These are phyloP conservation scores for maize (Zea mays) DNA, from an alignment of 176 grass and related monocot species.

Conservation along the genomic window Zm-B73-REFERENCE-NAM-5.0 NC_050097.1:1542001-1542500, in stretches of 20 bases:
- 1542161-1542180: not conserved
- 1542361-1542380: constrained; percentile 90
- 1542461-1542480: not conserved
- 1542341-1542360: constrained; percentile 96
- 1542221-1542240: not conserved
- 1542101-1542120: too few species aligned
- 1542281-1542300: not conserved
- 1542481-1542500: not conserved
- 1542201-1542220: not conserved
- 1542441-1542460: not conserved
- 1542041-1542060: constrained; percentile 6
- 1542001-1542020: not conserved
- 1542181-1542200: not conserved
- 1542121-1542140: not conserved
- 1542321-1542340: not conserved
- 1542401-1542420: not conserved
- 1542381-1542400: constrained; percentile 41
- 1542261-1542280: not conserved
- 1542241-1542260: not conserved
- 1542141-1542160: not conserved
- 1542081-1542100: not conserved
- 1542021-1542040: not conserved
- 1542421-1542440: not conserved
- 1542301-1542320: not conserved
- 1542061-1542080: not conserved